phyloP scores from a whole-genome alignment of 2,329 filamentous ascomycete genomes.

The Gremmenia infestans region DNA sequence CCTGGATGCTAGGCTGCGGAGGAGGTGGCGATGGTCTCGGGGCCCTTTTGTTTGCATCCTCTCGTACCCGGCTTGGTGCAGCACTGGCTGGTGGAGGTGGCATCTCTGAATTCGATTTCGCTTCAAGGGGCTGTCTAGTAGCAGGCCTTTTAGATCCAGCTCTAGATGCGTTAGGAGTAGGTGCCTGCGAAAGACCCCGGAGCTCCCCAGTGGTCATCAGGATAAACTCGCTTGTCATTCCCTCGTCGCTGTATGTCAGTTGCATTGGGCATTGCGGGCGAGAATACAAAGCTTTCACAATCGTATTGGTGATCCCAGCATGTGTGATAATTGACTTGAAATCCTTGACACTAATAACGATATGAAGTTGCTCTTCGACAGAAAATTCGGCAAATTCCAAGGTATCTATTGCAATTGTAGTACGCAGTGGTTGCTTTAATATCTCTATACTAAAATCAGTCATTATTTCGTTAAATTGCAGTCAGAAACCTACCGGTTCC shows the following conservation, averaged over 20 bases:
- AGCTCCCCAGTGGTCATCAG: constrained; percentile 75
- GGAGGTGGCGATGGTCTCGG: constrained; percentile 48
- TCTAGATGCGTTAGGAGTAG: constrained; percentile 22
- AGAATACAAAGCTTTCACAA: constrained; percentile 65
- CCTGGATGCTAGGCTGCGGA: constrained; percentile 52
- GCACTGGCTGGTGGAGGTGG: constrained; percentile 22
- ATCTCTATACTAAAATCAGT: constrained; percentile 48
- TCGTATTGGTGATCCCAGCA: constrained; percentile 63
- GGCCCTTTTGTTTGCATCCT: constrained; percentile 26
- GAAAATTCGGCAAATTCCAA: constrained; percentile 72
- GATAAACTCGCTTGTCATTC: constrained; percentile 69
- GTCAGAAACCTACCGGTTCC: constrained; percentile 47
- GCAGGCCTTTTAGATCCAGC: constrained; percentile 23
- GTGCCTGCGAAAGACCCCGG: constrained; percentile 24
- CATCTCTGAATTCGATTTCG: constrained; percentile 25
- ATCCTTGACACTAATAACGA: constrained; percentile 77
- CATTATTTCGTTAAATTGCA: background rate
- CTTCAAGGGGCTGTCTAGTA: constrained; percentile 27
- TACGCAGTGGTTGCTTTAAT: constrained; percentile 74
- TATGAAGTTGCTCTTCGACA: constrained; percentile 70
- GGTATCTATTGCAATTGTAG: constrained; percentile 70
- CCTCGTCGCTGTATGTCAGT: constrained; percentile 64
- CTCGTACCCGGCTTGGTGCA: constrained; percentile 17
- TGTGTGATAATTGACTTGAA: constrained; percentile 76
- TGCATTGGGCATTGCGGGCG: constrained; percentile 67